phyloP scores from a whole-genome alignment of 495 filamentous ascomycete genomes.

The Hypoxylon rickii region DNA sequence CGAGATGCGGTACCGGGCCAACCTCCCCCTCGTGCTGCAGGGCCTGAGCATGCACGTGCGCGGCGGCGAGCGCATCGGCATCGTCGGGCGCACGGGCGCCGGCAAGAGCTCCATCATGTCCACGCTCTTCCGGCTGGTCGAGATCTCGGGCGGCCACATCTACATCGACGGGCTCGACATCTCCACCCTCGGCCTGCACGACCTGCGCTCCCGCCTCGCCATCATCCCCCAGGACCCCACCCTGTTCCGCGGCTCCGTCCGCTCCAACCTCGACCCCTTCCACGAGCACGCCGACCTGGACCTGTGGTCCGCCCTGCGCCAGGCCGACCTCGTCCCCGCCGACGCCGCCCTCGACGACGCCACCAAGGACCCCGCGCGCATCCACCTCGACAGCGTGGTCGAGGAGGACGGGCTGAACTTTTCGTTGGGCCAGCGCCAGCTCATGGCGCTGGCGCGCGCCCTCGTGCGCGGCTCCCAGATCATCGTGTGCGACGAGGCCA shows the following conservation, averaged over 20 bases:
- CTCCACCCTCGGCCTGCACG: conserved; percentile 77
- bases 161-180: conserved; percentile 92
- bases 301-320: conserved; percentile 83
- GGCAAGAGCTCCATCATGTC: conserved; percentile 96
- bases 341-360: conserved; percentile 47
- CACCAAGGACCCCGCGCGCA: conserved; percentile 55
- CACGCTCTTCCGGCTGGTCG: conserved; percentile 87
- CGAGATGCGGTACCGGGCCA: conserved; percentile 86
- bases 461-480: conserved; percentile 85
- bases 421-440: conserved; percentile 92
- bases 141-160: conserved; percentile 82
- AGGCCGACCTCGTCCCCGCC: conserved; percentile 72
- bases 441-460: conserved; percentile 92
- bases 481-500: conserved; percentile 96
- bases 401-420: conserved; percentile 96
- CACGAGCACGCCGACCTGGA: conserved; percentile 83
- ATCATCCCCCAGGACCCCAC: conserved; percentile 98
- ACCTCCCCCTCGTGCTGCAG: conserved; percentile 82
- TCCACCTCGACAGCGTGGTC: conserved; percentile 83
- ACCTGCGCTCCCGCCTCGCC: conserved; percentile 83
- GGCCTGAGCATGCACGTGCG: conserved; percentile 75
- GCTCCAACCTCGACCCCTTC: conserved; percentile 92
- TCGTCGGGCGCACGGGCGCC: conserved; percentile 91
- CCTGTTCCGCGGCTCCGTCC: conserved; percentile 88
- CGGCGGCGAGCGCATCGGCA: conserved; percentile 88